Evolutionary conservation across 176 grass and related monocot species (phyloP), one percentile per base, ranked within the genome.

Genomic region (Canna indica): DNA sequence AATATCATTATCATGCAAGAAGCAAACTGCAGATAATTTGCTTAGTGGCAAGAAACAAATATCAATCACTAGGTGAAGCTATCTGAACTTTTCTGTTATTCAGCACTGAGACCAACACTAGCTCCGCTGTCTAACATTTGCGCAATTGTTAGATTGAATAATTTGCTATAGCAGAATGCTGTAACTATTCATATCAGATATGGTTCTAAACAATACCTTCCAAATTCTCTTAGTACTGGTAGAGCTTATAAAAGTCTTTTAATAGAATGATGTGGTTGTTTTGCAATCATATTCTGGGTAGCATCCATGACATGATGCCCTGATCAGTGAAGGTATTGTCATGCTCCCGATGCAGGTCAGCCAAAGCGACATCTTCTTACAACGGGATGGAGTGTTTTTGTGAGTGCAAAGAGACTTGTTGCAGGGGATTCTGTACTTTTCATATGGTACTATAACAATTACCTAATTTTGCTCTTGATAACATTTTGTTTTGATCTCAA

Each of bases 341-440:
- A 59, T 42, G 59, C 72, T 85, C 10, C 42, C 82, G 63, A 42
- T 85, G 70, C 90, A 99, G 95, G 95, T 74, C 95, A 99, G 82
- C 95, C 95, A 82, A 99, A 99, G 75, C 67, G 95, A 6, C 95
- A 99, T 80, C 95, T 99, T 75, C 82, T 99, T 48, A 99, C 95
- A 75, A 99, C 95, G 60, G 95, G 95, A 12, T 99, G 95, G 95
- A 99, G 95, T 64, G 84, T 99, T 54, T 99, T 99, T 84, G 84
- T 99, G 47, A 99, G 90, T 79, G 90, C 95, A 76, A 99, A 99
- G 74, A 92, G 90, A 80, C 95, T 99, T 35, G 56, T 94, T 27
- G 95, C 95, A 28, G 95, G 95, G 60, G 95, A 99, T 68, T 99
- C 95, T 71, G 95, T 99, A 29, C 80, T 99, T 66, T 99, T 99